A percentile compares a stretch with the other conserved stretches of the same genome.
These are phyloP conservation scores for Annulohypoxylon nitens DNA, from an alignment of 495 filamentous ascomycete genomes.

Conservation along the genomic window DNA sequence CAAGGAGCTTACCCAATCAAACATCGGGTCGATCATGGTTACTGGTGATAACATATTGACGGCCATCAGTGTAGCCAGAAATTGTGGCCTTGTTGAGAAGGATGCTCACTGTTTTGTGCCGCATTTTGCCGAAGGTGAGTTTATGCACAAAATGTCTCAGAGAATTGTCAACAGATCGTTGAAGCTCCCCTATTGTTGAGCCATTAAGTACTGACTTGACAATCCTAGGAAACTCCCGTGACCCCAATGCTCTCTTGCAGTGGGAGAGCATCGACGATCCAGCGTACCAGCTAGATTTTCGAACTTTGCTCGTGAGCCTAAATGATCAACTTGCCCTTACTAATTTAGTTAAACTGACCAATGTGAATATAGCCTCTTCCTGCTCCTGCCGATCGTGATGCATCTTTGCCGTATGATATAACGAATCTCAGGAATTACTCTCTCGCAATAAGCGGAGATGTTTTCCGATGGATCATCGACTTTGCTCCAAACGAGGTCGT, in stretches of 20 bases:
- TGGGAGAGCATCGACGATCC: conserved; percentile 96
- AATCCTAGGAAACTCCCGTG: conserved; percentile 68
- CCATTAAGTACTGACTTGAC: conserved; percentile 19
- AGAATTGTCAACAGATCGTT: background rate
- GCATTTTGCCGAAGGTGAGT: conserved; percentile 80
- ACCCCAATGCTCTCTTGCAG: conserved; percentile 74
- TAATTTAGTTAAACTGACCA: conserved; percentile 47
- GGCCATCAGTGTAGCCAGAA: conserved; percentile 94
- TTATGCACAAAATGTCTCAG: background rate
- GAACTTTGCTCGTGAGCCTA: conserved; percentile 73
- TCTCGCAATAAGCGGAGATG: conserved; percentile 89
- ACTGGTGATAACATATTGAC: conserved; percentile 99
- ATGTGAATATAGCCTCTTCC: conserved; percentile 71
- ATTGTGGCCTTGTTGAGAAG: conserved; percentile 85
- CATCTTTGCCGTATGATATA: conserved; percentile 87
- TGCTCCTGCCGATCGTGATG: conserved; percentile 75
- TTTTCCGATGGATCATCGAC: conserved; percentile 96
- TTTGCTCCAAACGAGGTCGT: conserved; percentile 83
- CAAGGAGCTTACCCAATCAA: conserved; percentile 83
- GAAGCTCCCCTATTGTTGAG: background rate
- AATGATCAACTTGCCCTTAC: background rate
- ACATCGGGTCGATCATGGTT: conserved; percentile 94
- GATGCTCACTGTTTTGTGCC: conserved; percentile 92
- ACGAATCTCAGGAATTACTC: conserved; percentile 84
- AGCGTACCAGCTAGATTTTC: conserved; percentile 77